phyloP scores from a whole-genome alignment of 352 stramenopile species.

The Phytophthora brassicae region DNA sequence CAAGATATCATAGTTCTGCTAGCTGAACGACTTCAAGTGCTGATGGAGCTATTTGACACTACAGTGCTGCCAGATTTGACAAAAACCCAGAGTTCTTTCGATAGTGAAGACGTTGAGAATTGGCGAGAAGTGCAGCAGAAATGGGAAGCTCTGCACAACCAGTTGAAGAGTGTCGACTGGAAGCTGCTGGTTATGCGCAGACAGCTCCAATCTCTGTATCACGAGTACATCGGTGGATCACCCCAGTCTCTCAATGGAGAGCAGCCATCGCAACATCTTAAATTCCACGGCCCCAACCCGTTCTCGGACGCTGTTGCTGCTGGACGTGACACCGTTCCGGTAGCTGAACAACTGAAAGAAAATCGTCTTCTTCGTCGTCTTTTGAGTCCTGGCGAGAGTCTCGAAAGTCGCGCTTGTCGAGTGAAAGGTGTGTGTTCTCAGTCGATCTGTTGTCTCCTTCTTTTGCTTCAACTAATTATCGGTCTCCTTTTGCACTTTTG shows the following conservation, averaged over 20 bases:
- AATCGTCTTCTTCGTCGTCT: slow-evolving; percentile 30
- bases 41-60: slow-evolving; percentile 51
- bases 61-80: slow-evolving; percentile 16
- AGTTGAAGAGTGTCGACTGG: slow-evolving; percentile 65
- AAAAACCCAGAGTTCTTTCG: neutral
- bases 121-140: slow-evolving; percentile 46
- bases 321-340: slow-evolving; percentile 49
- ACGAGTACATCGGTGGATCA: slow-evolving; percentile 28
- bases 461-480: neutral
- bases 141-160: slow-evolving; percentile 48
- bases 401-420: slow-evolving; percentile 22
- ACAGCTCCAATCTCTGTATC: slow-evolving; percentile 50
- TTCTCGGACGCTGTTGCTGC: slow-evolving; percentile 76
- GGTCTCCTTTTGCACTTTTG: slow-evolving; percentile 15
- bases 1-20: slow-evolving; percentile 52
- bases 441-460: neutral
- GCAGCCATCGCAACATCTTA: slow-evolving; percentile 1
- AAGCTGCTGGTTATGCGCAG: slow-evolving; percentile 60
- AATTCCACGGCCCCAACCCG: slow-evolving; percentile 39
- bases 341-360: slow-evolving; percentile 56
- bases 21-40: slow-evolving; percentile 38
- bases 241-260: neutral
- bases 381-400: slow-evolving; percentile 12
- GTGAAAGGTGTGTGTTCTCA: slow-evolving; percentile 19
- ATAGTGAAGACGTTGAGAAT: slow-evolving; percentile 36